Base-by-base conservation (phyloP, 2,329 filamentous ascomycete genomes). In the Colletotrichum graminicola region DNA sequence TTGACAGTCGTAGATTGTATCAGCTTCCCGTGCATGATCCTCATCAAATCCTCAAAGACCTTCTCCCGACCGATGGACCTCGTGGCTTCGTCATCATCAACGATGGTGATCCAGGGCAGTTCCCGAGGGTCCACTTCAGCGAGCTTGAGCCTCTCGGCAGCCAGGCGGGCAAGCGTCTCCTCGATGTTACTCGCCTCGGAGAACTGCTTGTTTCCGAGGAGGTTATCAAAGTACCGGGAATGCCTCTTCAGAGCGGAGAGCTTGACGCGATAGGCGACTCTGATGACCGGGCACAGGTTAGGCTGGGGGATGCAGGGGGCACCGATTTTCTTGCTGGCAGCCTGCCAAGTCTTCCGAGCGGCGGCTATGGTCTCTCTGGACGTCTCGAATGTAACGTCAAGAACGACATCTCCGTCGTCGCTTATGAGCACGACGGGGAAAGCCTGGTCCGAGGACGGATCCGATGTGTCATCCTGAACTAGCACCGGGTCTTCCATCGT, bases 61-160 rank as follows among this genome's bases (percentile, higher is more conserved):
- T 82, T 82, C 74, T 91, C 90, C 43, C 92, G 87, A 10, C 87
- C 85, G 14, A 88, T 85, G 1, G 85, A 82, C 43, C 85, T 86
- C 61, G 91, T 92, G 29, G 91, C 91, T 72, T 90, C 87, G 71
- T 93, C 92, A 72, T 94, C 88, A 75, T 94, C 90, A 2, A 86
- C 82, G 75, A 94, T 91, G 54, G 81, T 76, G 65, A 94, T 85
- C 77, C 85, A 84, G 2, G 92, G 92, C n/a, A 94, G 84, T 41
- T 88, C 85, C 1, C 79, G 74, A 11, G 81, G 75, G 12, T 85
- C 83, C 2, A 86, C 84, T 55, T 88, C 84, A 21, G 80, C 81
- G 1, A 90, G 84, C 54, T 82, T 82, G 34, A 87, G 75, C 62
- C 86, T 84, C 32, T 80, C 78, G 11, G 85, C 76, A 3, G 82